Evolutionary conservation across 2,329 filamentous ascomycete genomes (phyloP), one percentile per base, ranked within the genome.

Genomic region (Monosporascus sp.): DNA sequence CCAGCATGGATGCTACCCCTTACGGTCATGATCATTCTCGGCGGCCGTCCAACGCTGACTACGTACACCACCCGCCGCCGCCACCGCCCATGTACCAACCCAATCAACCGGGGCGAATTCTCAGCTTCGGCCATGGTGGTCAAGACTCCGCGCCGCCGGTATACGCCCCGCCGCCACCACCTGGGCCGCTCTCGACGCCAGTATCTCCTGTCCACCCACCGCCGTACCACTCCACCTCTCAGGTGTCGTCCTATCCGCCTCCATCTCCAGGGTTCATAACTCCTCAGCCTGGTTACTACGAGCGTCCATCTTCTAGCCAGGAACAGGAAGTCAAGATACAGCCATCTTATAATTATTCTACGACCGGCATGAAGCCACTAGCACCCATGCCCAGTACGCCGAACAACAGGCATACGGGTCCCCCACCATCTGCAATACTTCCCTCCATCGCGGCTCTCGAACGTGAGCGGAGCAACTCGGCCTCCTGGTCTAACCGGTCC

Each of bases 41-140:
- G 20, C 62, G 62, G 11, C 57, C 64, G 41, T 68, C 66, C 1
- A 65, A 62, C 50, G 60, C 60, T 8, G 64, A 65, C 39, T 68
- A 65, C 45, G 61, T 57, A 2, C 55, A 55, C 37, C 47, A 44
- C n/a, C 61, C 62, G 1, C 62, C 64, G 2, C 22, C 22, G 22
- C 61, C 64, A 3, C 61, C 63, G 31, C 64, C 67, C 53, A 56
- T 61, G 38, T 64, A 61, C 51, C 65, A 60, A 51, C 59, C 53
- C 54, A 51, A 50, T 42, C 63, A 63, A 39, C 41, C 61, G 39
- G 55, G 59, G 1, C 55, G 57, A 9, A 55, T 65, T 53, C 55
- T 65, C 8, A 66, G 65, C 31, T 66, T 66, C 39, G 57, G 59
- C 39, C 57, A 61, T 14, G 53, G 51, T n/a, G 60, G 58, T 17